Evolutionary conservation across 2,329 filamentous ascomycete species (phyloP).

Genomic region (Neopestalotiopsis sp.): DNA sequence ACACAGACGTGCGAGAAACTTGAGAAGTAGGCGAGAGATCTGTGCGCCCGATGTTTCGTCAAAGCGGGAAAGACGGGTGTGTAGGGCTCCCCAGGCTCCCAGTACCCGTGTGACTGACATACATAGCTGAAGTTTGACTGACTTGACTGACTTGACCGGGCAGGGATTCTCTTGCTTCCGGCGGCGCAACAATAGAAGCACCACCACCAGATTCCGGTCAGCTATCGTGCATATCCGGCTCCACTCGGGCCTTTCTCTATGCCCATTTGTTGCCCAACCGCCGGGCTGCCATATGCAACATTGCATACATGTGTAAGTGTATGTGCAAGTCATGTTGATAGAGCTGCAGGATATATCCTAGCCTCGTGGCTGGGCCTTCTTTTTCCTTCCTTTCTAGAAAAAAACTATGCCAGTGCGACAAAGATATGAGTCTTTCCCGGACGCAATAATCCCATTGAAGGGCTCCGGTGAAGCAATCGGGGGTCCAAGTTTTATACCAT

Average conservation of each 20-base stretch:
- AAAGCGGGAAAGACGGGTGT: not conserved
- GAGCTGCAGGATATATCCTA: not conserved
- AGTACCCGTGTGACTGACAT: too few species aligned
- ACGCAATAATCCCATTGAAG: not conserved
- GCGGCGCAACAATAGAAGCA: not conserved
- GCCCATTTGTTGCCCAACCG: not conserved
- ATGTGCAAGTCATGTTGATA: not conserved
- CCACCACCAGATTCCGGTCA: not conserved
- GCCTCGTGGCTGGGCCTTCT: not conserved
- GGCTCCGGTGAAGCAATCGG: not conserved
- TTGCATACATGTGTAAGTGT: not conserved
- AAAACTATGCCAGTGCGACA: not conserved
- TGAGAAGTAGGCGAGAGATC: not conserved
- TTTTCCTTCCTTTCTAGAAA: not conserved
- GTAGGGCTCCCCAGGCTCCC: not conserved
- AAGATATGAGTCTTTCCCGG: not conserved
- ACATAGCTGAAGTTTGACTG: too few species aligned
- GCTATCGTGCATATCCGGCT: not conserved
- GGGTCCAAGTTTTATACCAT: not conserved
- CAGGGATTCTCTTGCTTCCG: not conserved
- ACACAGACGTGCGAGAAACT: not conserved
- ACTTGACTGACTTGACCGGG: too few species aligned
- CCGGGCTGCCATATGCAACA: not conserved
- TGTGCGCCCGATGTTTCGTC: constrained; percentile 8
- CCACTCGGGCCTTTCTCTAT: not conserved